Evolutionary conservation across 768 basidiomycete species (phyloP).

Genomic region (Podaxis sp.): DNA sequence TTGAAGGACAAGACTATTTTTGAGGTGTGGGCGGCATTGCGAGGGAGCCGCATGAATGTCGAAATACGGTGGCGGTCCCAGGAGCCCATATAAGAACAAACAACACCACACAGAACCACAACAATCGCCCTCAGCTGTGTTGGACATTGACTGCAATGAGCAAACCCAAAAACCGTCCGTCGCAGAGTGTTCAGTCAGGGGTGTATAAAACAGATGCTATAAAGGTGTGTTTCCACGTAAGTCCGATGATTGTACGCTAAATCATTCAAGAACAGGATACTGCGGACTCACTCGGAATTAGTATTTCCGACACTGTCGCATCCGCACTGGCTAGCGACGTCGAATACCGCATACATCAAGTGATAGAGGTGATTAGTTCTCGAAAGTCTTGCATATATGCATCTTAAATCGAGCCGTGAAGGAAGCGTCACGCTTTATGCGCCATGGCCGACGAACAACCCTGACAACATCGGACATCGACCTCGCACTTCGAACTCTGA

Average conservation of each 20-base stretch:
- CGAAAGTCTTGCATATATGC: not conserved
- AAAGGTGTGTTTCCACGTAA: constrained; percentile 39
- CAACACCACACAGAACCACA: constrained; percentile 8
- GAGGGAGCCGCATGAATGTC: too few species aligned
- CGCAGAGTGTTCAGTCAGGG: constrained; percentile 53
- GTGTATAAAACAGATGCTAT: constrained; percentile 64
- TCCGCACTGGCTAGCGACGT: constrained; percentile 91
- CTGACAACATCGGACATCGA: constrained; percentile 91
- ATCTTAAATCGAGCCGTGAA: constrained; percentile 30
- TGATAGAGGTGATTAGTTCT: constrained; percentile 68
- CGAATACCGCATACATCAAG: constrained; percentile 94
- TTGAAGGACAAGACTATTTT: too few species aligned
- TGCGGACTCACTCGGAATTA: constrained; percentile 83
- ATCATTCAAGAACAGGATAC: constrained; percentile 61
- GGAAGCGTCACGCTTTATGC: constrained; percentile 97
- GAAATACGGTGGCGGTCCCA: not conserved
- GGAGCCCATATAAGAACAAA: constrained; percentile 4
- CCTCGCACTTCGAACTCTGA: constrained; percentile 88
- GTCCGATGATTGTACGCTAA: not conserved
- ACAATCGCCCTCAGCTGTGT: not conserved
- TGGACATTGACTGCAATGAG: constrained; percentile 25
- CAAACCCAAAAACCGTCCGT: constrained; percentile 50
- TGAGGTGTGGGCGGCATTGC: too few species aligned
- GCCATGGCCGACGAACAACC: constrained; percentile 88
- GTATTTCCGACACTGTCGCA: constrained; percentile 79